These are phyloP conservation scores for Rhytidiadelphus loreus DNA, from an alignment of 225 moss, liverwort and hornwort genomes.

Conservation along the genomic window DNA sequence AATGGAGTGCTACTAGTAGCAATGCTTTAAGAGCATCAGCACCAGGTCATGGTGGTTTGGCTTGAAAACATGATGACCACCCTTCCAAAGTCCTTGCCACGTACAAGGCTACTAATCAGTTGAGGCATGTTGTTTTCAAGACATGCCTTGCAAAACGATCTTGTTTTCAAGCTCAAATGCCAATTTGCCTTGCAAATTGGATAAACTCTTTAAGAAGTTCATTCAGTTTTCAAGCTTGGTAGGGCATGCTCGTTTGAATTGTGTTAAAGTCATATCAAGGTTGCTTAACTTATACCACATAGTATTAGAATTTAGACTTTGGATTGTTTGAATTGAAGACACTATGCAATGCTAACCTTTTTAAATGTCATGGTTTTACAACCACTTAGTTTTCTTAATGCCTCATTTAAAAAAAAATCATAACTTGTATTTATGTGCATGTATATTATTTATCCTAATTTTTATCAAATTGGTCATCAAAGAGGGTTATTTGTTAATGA, in stretches of 20 bases:
- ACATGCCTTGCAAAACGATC: accelerated
- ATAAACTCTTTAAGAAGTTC: accelerated
- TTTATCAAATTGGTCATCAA: not conserved
- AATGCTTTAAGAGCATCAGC: too few species aligned
- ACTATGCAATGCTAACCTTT: accelerated
- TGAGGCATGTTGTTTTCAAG: too few species aligned
- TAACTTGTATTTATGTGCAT: not conserved
- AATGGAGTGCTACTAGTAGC: too few species aligned
- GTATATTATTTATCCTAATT: not conserved
- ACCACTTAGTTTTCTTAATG: not conserved
- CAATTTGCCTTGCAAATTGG: not conserved
- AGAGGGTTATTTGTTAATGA: not conserved
- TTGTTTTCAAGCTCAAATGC: not conserved
- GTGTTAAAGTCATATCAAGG: not conserved
- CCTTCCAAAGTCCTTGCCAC: too few species aligned
- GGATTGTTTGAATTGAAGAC: not conserved
- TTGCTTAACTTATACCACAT: not conserved
- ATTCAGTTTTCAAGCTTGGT: not conserved
- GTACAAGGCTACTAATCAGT: too few species aligned
- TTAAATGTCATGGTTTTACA: accelerated
- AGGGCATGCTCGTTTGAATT: too few species aligned
- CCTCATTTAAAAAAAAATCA: not conserved
- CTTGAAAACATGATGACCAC: too few species aligned
- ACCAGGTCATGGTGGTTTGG: too few species aligned
- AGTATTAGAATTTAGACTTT: not conserved